A percentile compares a stretch with the other conserved stretches of the same genome.
phyloP scores from a whole-genome alignment of 2,329 filamentous ascomycete species.

The Cryphonectria parasitica region DNA sequence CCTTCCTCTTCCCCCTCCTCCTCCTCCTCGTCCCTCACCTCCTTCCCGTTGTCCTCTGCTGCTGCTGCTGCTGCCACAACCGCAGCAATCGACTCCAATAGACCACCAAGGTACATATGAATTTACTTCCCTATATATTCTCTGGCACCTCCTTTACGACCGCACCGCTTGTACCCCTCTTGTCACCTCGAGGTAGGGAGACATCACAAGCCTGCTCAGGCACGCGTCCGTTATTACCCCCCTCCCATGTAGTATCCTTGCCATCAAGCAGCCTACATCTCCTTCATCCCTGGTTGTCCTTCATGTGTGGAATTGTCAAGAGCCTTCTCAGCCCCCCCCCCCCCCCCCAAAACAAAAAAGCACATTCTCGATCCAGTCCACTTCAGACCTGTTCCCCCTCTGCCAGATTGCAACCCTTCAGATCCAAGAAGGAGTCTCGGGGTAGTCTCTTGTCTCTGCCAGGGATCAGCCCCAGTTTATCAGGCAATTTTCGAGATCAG shows the following conservation, averaged over 20 bases:
- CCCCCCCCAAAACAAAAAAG: neutral
- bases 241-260: neutral
- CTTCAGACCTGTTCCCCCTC: neutral
- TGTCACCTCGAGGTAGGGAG: neutral
- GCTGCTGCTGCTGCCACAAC: neutral
- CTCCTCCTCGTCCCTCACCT: too few relatives aligned
- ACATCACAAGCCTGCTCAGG: neutral
- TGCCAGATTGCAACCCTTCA: neutral
- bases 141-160: neutral
- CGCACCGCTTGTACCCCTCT: neutral
- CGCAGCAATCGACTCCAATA: neutral
- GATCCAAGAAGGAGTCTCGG: neutral
- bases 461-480: neutral
- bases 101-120: slow-evolving; percentile 16
- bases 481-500: neutral
- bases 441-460: neutral
- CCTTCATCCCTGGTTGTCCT: neutral
- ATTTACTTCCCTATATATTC: neutral
- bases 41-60: neutral
- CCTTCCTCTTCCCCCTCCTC: slow-evolving; percentile 11
- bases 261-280: neutral
- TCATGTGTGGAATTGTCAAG: neutral
- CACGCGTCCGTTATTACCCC: neutral
- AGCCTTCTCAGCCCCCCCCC: neutral
- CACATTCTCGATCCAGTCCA: neutral